Percentiles rank a stretch among this genome's conserved stretches.
phyloP scores from a whole-genome alignment of 768 basidiomycete species.

The Mycena alexandri region DNA sequence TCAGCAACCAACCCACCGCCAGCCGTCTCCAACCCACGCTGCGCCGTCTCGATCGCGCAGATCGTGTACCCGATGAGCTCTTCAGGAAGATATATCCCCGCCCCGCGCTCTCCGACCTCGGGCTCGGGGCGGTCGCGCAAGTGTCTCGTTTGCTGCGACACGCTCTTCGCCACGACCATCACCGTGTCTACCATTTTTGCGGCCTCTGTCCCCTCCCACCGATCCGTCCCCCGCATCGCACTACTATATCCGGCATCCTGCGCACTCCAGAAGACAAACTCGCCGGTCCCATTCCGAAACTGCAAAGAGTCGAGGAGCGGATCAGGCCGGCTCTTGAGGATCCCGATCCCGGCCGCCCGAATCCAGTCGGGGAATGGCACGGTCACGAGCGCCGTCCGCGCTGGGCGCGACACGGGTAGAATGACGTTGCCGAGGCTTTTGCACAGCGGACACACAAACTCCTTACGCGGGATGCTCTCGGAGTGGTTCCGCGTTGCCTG shows the following conservation, averaged over 20 bases:
- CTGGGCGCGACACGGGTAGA: conserved; percentile 78
- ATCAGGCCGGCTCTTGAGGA: conserved; percentile 87
- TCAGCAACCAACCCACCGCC: conserved; percentile 71
- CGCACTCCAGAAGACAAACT: conserved; percentile 90
- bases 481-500: conserved; percentile 95
- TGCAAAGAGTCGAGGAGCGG: conserved; percentile 78
- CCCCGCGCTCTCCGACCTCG: conserved; percentile 79
- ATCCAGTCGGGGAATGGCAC: conserved; percentile 91
- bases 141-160: conserved; percentile 89
- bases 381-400: conserved; percentile 62
- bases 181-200: conserved; percentile 91
- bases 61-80: conserved; percentile 93
- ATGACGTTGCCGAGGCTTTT: conserved; percentile 97
- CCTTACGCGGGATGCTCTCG: conserved; percentile 92
- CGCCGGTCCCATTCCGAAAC: conserved; percentile 84
- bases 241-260: conserved; percentile 80
- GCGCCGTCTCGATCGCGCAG: conserved; percentile 81
- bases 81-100: conserved; percentile 91
- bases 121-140: conserved; percentile 83
- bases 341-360: conserved; percentile 88
- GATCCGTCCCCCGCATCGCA: conserved; percentile 65
- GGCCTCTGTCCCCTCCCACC: conserved; percentile 66
- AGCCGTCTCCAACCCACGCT: conserved; percentile 71
- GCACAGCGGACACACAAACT: conserved; percentile 97
- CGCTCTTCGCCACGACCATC: conserved; percentile 79